Base-by-base conservation (phyloP, 495 filamentous ascomycete species). In the Coniosporium apollinis region DNA sequence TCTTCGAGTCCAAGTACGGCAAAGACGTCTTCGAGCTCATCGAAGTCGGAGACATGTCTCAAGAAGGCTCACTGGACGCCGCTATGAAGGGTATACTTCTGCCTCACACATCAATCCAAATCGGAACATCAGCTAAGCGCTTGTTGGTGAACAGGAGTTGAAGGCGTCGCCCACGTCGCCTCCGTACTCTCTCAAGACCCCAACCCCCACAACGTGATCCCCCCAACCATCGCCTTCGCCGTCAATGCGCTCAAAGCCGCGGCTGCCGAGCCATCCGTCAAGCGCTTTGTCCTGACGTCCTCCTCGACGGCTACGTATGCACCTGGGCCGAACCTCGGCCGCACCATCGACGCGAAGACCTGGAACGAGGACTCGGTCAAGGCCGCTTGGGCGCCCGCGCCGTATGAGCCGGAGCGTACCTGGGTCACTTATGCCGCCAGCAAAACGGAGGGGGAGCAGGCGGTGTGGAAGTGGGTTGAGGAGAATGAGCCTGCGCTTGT, bases 271-370 rank as follows among this genome's bases (percentile, higher is more conserved):
- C 48, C 57, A 0, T 47, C 49, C 3, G 52, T 76, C 11, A 64
- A 65, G 40, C 48, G 62, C 1, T 53, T 74, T 25, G 70, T 75
- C 2, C 55, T 58, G 36, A 67, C 62, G 1, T 69, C 64, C n/a
- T 72, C 65, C 0, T 64, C 59, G 1, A 45, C 44, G 0, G 61
- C 71, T 0, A 54, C 60, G 9, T 32, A 46, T 15, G 29, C 46
- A 16, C 55, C 57, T 0, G 43, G 39, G 28, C 42, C 46, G 11
- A 50, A 54, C 30, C 38, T 50, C 13, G 33, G 42, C 6, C 47
- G 54, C 30, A 22, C 20, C 15, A 49, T 70, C 21, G 49, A 45
- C 17, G 28, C 28, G 1, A 54, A 65, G 7, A 57, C 57, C 0
- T 76, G 61, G 60, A 71, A 76, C 43, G 56, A 66, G 0, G 51